Evolutionary conservation across 139 green algal species (phyloP), one percentile per base, ranked within the genome.

Genomic region (Micractinium conductrix): DNA sequence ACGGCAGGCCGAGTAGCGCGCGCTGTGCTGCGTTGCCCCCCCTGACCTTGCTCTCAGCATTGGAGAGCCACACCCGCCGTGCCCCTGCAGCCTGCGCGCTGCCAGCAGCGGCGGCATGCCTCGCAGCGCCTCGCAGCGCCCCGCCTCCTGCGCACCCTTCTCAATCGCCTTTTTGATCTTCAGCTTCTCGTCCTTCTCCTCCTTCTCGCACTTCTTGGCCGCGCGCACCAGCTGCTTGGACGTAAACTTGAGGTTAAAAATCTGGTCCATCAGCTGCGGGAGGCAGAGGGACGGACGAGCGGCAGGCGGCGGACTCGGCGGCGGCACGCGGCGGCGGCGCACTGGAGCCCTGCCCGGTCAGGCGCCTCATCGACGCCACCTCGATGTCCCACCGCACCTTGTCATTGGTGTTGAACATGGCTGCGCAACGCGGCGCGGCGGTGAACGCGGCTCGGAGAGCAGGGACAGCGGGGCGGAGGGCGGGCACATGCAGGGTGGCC

Each of bases 121-220:
- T n/a, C n/a, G n/a, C n/a, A n/a, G n/a, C n/a, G n/a, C n/a, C n/a
- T n/a, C n/a, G n/a, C n/a, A n/a, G n/a, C n/a, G n/a, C n/a, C n/a
- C n/a, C n/a, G n/a, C n/a, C n/a, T n/a, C n/a, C n/a, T n/a, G n/a
- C 72, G 2, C 80, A 90, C 86, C 87, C 85, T 99, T 99, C 82
- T 99, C 97, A 40, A 99, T 99, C 2, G 97, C 97, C 73, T 97
- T 97, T 85, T 99, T 99, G 9, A 98, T 90, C 80, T 98, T 98
- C 0, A 96, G 84, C 87, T 96, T 96, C 83, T 98, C 93, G 28
- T 88, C 69, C 90, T 98, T 98, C 84, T 99, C 95, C 37, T 99
- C 97, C 82, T 98, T 98, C 83, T 99, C 96, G 74, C 92, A 96
- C 80, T 99, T 98, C 14, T 85, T 84, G 30, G 69, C 75, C 69